Base-by-base conservation (phyloP, 768 basidiomycete species). In the Mycena vitilis region DNA sequence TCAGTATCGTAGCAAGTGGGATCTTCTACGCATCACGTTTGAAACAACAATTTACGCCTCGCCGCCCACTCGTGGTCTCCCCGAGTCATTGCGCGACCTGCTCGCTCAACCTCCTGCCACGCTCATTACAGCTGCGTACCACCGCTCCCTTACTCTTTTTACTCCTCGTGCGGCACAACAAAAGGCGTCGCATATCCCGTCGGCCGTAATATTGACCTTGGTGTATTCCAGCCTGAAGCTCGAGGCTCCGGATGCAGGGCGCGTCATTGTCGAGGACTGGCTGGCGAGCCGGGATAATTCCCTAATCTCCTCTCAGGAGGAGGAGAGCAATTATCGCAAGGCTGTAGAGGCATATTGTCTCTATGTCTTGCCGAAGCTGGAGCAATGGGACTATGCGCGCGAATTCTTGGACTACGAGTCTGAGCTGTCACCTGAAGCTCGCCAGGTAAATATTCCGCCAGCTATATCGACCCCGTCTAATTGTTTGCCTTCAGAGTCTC, bases 11-110 rank as follows among this genome's bases (percentile, higher is more conserved):
- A 84, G 89, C 63, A 95, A 94, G 81, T 95, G 94, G 94, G 94
- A 95, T 74, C 88, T 95, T 63, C 88, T 95, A 9, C 86, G 94
- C 30, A 91, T 95, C 69, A 95, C 93, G 0, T 85, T 94, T 62
- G 93, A 95, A 75, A 88, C 90, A 1, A 93, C 90, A 0, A 79
- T 92, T 34, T 93, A 91, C 74, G 77, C 87, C 16, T 85, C 91
- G 0, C 87, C 88, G 1, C 86, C 88, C 22, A 59, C 79, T 2
- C 76, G 82, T 4, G 71, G 74, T 11, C 77, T 92, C 16, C 91
- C 92, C 0, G 79, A 83, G 23, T 63, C 85, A 0, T 80, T 93
- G 34, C 84, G 85, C 38, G 81, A 84, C 12, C 82, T 86, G 51
- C 80, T 91, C 16, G 73, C 86, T 20, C 84, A 89, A 60, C 87